These are phyloP conservation scores for Cercospora brassicicola DNA, from an alignment of 2,329 filamentous ascomycete genomes.

Conservation along the genomic window DNA sequence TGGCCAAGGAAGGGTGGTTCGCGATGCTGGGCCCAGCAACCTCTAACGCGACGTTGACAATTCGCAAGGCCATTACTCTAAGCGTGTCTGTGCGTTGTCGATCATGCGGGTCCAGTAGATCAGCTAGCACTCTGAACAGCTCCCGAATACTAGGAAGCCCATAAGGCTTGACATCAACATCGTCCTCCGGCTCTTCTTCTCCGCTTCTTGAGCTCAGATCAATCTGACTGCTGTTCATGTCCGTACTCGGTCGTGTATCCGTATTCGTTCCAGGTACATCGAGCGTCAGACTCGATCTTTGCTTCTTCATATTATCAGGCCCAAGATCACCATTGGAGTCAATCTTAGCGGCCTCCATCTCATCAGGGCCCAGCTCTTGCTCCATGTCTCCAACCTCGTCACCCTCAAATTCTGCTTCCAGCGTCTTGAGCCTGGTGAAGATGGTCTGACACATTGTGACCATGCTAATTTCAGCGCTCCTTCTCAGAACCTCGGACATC, in stretches of 20 bases:
- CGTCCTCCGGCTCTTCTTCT: slow-evolving; percentile 43
- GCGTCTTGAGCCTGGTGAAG: slow-evolving; percentile 85
- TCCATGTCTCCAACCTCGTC: slow-evolving; percentile 64
- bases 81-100: slow-evolving; percentile 89
- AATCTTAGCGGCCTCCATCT: slow-evolving; percentile 79
- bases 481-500: slow-evolving; percentile 83
- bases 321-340: slow-evolving; percentile 46
- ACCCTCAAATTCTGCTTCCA: slow-evolving; percentile 67
- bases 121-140: slow-evolving; percentile 88
- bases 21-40: slow-evolving; percentile 94
- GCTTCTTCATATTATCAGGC: slow-evolving; percentile 43
- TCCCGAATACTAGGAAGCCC: slow-evolving; percentile 92
- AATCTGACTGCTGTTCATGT: slow-evolving; percentile 46
- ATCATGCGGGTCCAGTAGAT: slow-evolving; percentile 90
- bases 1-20: slow-evolving; percentile 82
- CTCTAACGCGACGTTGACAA: slow-evolving; percentile 95
- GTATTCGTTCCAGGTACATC: slow-evolving; percentile 37
- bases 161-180: slow-evolving; percentile 74
- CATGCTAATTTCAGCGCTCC: slow-evolving; percentile 95
- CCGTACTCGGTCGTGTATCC: slow-evolving; percentile 39
- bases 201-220: slow-evolving; percentile 41
- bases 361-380: slow-evolving; percentile 61
- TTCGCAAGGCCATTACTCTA: slow-evolving; percentile 94
- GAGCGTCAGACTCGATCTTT: slow-evolving; percentile 63
- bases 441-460: slow-evolving; percentile 99